A percentile compares a stretch with the other conserved stretches of the same genome.
These are phyloP conservation scores for Strobilomyces dryophilus DNA, from an alignment of 768 basidiomycete species.

Conservation along the genomic window DNA sequence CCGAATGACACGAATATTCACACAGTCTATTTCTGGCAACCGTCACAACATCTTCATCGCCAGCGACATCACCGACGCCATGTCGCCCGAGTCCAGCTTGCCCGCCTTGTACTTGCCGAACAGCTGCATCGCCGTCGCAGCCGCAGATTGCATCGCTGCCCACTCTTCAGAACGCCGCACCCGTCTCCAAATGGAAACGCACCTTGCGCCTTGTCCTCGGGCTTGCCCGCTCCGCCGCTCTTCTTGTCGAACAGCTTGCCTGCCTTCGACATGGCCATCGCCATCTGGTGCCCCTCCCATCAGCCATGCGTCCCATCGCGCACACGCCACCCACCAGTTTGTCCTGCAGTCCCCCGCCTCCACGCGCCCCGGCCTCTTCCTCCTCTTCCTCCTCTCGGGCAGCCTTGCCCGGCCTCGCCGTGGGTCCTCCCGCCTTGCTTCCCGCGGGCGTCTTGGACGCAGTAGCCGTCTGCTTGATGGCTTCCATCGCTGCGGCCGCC, in stretches of 20 bases:
- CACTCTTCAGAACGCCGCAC: too few relatives aligned
- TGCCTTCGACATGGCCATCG: slow-evolving; percentile 30
- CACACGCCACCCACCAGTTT: slow-evolving; percentile 18
- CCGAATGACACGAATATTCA: slow-evolving; percentile 8
- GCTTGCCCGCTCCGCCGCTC: slow-evolving; percentile 16
- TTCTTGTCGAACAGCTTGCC: slow-evolving; percentile 33
- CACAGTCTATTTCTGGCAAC: background rate
- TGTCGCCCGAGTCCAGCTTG: slow-evolving; percentile 28
- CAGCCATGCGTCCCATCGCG: background rate
- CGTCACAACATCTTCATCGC: slow-evolving; percentile 23
- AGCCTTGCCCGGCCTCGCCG: slow-evolving; percentile 1
- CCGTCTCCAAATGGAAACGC: background rate
- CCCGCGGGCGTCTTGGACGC: slow-evolving; percentile 13
- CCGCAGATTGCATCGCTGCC: slow-evolving; percentile 31
- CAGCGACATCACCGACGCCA: slow-evolving; percentile 23
- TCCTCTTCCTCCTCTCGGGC: slow-evolving; percentile 8
- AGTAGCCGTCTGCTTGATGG: slow-evolving; percentile 25
- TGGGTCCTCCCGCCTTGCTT: background rate
- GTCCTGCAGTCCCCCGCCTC: slow-evolving; percentile 25
- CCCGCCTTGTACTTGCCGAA: slow-evolving; percentile 24
- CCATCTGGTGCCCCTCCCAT: slow-evolving; percentile 16
- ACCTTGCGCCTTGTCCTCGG: slow-evolving; percentile 29
- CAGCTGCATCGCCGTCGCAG: slow-evolving; percentile 28
- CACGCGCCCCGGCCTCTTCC: slow-evolving; percentile 1
- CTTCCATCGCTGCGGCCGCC: slow-evolving; percentile 29